These are phyloP conservation scores for Triticum aestivum DNA, from an alignment of 176 grass and related monocot genomes.

Conservation along the genomic window IWGSC_CS_RefSeq_v2.1 NC_057804.1:26599679-26600178, in stretches of 20 bases:
- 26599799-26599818: neutral
- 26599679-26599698: neutral
- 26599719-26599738: neutral
- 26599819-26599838: neutral
- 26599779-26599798: neutral
- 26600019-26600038: neutral
- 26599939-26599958: constrained; percentile 3
- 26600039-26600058: too few relatives aligned
- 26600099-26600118: neutral
- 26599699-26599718: neutral
- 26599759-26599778: neutral
- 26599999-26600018: neutral
- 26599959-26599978: neutral
- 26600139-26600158: neutral
- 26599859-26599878: constrained; percentile 21
- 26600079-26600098: neutral
- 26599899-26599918: neutral
- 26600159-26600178: neutral
- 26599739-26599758: neutral
- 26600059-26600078: neutral
- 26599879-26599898: constrained; percentile 13
- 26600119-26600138: neutral
- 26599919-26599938: neutral
- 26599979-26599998: neutral
- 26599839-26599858: neutral